Percentiles rank a stretch among this genome's conserved stretches.
These are phyloP conservation scores for Dactylellina leptospora DNA, from an alignment of 2,329 filamentous ascomycete species.

Conservation along the genomic window DNA sequence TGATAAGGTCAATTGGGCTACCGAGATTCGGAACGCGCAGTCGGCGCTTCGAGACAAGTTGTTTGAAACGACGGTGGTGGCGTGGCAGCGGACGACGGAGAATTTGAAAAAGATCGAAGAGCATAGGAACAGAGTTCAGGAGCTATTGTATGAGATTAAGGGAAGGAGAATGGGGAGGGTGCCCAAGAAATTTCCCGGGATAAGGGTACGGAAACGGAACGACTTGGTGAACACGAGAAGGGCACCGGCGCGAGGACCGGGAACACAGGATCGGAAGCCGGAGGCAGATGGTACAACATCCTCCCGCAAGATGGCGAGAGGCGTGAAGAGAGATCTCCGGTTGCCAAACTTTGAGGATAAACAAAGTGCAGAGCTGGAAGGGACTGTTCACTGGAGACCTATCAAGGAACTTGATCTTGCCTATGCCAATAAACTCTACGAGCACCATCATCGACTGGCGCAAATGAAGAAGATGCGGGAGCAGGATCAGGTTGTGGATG, in stretches of 20 bases:
- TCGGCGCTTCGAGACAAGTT: constrained; percentile 11
- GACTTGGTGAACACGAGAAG: too few species aligned
- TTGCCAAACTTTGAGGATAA: too few species aligned
- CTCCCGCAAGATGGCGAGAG: too few species aligned
- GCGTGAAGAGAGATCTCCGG: too few species aligned
- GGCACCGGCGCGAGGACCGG: too few species aligned
- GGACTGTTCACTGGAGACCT: too few species aligned
- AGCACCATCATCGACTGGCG: too few species aligned
- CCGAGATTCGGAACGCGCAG: neutral
- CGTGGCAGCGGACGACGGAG: constrained; percentile 21
- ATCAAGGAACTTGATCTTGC: too few species aligned
- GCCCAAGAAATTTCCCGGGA: too few species aligned
- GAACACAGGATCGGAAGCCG: neutral
- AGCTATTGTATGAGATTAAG: constrained; percentile 3
- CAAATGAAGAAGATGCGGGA: constrained; percentile 4
- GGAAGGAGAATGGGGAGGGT: neutral
- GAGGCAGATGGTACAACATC: neutral
- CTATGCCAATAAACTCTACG: too few species aligned
- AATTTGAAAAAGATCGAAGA: constrained; percentile 27
- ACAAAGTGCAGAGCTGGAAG: too few species aligned
- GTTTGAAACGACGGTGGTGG: constrained; percentile 14
- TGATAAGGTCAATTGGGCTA: neutral
- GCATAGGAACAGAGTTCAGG: constrained; percentile 13
- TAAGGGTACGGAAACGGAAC: neutral
- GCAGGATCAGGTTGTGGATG: neutral